Percentiles rank a stretch among this genome's conserved stretches.
Evolutionary conservation across 108 stramenopile species (phyloP).

Genomic region (Cyclotella choctawhatcheeana): DNA sequence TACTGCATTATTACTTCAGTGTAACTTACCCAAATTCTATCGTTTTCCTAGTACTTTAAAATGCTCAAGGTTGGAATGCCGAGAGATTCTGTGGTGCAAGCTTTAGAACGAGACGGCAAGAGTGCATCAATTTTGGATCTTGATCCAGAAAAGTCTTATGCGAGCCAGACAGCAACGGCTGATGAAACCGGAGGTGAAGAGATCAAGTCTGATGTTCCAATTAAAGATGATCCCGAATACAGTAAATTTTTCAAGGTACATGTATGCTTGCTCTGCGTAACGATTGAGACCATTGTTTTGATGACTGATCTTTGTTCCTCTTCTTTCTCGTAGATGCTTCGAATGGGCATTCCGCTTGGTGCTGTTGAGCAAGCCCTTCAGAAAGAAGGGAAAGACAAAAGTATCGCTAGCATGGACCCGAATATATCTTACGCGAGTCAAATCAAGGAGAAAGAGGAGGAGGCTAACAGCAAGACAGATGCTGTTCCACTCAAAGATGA

Average conservation of each 20-base stretch:
- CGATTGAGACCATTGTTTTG: not conserved
- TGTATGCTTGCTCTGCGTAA: not conserved
- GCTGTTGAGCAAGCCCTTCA: conserved; percentile 48
- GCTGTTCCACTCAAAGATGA: conserved; percentile 56
- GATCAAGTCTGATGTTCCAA: conserved; percentile 31
- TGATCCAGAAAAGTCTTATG: conserved; percentile 63
- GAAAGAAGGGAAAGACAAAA: conserved; percentile 51
- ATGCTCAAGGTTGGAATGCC: conserved; percentile 62
- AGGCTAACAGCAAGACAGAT: conserved; percentile 12
- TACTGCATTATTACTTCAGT: no score
- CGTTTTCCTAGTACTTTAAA: no score
- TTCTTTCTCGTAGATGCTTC: conserved; percentile 3
- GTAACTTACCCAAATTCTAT: no score
- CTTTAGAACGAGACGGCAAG: conserved; percentile 70
- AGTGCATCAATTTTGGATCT: conserved; percentile 66
- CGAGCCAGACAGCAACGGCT: conserved; percentile 38
- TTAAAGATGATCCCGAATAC: conserved; percentile 50
- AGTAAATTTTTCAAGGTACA: conserved; percentile 35
- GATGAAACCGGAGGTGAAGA: conserved; percentile 16
- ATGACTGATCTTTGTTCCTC: not conserved
- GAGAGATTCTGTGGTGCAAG: conserved; percentile 51
- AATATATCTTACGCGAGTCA: conserved; percentile 26
- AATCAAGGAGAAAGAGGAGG: conserved; percentile 3
- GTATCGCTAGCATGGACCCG: conserved; percentile 44
- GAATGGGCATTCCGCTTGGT: conserved; percentile 41